Conservation (phyloP, 2,329 filamentous ascomycete genomes). For the Penicillium polonicum region DNA sequence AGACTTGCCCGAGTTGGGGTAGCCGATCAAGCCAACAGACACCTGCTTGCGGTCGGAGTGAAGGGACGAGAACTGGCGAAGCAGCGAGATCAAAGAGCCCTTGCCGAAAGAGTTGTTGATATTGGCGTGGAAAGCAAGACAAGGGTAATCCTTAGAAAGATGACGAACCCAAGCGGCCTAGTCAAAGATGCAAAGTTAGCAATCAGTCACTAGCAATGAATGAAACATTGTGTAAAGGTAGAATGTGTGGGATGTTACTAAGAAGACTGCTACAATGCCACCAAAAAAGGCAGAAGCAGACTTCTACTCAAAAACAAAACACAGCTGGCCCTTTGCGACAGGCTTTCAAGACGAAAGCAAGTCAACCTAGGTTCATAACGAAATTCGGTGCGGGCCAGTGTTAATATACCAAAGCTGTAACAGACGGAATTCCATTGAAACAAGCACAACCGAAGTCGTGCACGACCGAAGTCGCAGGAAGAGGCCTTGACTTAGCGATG, state of each 20-base stretch:
- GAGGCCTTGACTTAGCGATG: constrained; percentile 86
- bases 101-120: constrained; percentile 98
- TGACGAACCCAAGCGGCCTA: constrained; percentile 91
- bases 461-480: constrained; percentile 58
- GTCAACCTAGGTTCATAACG: constrained; percentile 67
- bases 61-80: constrained; percentile 87
- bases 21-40: constrained; percentile 82
- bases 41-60: constrained; percentile 93
- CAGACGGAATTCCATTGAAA: constrained; percentile 78
- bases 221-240: constrained; percentile 38
- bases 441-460: constrained; percentile 34
- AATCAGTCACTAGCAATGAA: constrained; percentile 29
- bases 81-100: constrained; percentile 84
- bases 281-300: constrained; percentile 64
- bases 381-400: constrained; percentile 65
- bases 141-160: constrained; percentile 88
- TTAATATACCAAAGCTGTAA: constrained; percentile 99
- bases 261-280: constrained; percentile 76
- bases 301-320: constrained; percentile 97
- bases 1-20: constrained; percentile 93
- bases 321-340: constrained; percentile 74
- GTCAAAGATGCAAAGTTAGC: constrained; percentile 31
- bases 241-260: constrained; percentile 97
- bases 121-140: constrained; percentile 88
- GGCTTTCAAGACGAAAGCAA: constrained; percentile 83